These are phyloP conservation scores for Nasturtium officinale DNA, from an alignment of 345 rosid species.

Conservation along the genomic window DNA sequence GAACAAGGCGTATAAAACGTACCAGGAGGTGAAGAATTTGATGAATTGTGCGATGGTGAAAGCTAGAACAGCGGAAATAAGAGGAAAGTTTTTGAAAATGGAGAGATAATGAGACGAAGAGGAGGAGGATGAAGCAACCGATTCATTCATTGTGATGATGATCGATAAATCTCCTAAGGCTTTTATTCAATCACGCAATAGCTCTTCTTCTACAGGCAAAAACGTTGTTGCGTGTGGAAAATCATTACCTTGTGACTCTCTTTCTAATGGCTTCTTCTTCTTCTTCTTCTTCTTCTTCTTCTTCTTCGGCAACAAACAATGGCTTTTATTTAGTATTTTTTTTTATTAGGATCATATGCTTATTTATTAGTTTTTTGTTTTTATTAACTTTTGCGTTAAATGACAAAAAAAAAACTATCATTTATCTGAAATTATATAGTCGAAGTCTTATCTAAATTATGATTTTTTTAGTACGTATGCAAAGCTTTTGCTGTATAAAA, in stretches of 20 bases:
- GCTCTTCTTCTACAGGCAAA: not conserved
- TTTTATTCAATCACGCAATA: too few species aligned
- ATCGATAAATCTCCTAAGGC: not conserved
- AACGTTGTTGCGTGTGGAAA: conserved; percentile 5
- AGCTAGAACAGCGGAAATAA: conserved; percentile 59
- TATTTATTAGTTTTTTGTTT: too few species aligned
- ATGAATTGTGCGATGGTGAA: conserved; percentile 65
- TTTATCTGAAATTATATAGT: not conserved
- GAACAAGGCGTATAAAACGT: not conserved
- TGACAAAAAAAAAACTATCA: not conserved
- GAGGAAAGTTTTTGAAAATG: conserved; percentile 60
- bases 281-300: conserved; percentile 27
- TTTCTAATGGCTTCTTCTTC: conserved; percentile 20
- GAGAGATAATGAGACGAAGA: conserved; percentile 42
- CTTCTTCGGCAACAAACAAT: conserved; percentile 26
- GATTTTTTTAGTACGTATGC: not conserved
- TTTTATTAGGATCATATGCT: not conserved
- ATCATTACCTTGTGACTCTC: conserved; percentile 3
- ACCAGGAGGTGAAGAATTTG: conserved; percentile 77
- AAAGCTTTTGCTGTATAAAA: not conserved
- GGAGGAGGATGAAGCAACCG: conserved; percentile 20
- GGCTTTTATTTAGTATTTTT: not conserved
- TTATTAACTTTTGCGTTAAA: not conserved
- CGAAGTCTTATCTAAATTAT: not conserved
- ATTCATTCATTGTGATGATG: conserved; percentile 41